Percentiles rank a stretch among this genome's conserved stretches.
Evolutionary conservation across 208 protist species (phyloP).

Genomic region (Trypanosoma rangeli): DNA sequence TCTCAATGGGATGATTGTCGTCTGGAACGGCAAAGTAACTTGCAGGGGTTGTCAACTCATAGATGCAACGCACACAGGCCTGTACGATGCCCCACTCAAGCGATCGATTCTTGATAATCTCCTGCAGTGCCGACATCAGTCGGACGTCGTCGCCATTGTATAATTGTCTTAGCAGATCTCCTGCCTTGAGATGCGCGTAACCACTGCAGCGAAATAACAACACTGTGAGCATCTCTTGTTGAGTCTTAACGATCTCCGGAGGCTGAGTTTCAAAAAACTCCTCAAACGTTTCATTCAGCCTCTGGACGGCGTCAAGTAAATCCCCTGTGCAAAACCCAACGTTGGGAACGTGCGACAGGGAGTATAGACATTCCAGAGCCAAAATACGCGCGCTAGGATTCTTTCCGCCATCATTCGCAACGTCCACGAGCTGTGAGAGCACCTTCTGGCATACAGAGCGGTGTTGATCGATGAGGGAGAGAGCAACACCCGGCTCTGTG

Average conservation of each 20-base stretch:
- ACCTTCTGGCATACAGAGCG: conserved; percentile 33
- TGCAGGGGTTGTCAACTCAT: conserved; percentile 74
- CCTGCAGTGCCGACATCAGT: conserved; percentile 51
- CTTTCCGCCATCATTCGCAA: conserved; percentile 67
- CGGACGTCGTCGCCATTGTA: conserved; percentile 52
- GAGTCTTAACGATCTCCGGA: conserved; percentile 26
- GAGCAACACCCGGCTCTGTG: conserved; percentile 34
- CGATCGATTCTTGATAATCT: conserved; percentile 40
- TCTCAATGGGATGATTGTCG: conserved; percentile 37
- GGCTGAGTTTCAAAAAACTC: conserved; percentile 53
- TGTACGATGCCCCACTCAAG: conserved; percentile 79
- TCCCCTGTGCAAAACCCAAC: conserved; percentile 53
- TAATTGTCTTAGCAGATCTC: conserved; percentile 71
- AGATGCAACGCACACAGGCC: conserved; percentile 74
- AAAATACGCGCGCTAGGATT: conserved; percentile 57
- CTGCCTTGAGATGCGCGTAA: conserved; percentile 65
- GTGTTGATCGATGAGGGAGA: conserved; percentile 29
- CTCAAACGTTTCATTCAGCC: conserved; percentile 79
- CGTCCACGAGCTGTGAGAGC: conserved; percentile 37
- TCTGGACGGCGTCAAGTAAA: conserved; percentile 57
- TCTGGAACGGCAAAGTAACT: conserved; percentile 69
- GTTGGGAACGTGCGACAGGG: conserved; percentile 58
- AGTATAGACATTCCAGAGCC: conserved; percentile 75
- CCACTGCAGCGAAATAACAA: conserved; percentile 80
- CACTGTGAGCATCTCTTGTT: conserved; percentile 73